A percentile compares a stretch with the other conserved stretches of the same genome.
phyloP scores from a whole-genome alignment of 2,329 filamentous ascomycete species.

The Aspergillus pseudoterreus region DNA sequence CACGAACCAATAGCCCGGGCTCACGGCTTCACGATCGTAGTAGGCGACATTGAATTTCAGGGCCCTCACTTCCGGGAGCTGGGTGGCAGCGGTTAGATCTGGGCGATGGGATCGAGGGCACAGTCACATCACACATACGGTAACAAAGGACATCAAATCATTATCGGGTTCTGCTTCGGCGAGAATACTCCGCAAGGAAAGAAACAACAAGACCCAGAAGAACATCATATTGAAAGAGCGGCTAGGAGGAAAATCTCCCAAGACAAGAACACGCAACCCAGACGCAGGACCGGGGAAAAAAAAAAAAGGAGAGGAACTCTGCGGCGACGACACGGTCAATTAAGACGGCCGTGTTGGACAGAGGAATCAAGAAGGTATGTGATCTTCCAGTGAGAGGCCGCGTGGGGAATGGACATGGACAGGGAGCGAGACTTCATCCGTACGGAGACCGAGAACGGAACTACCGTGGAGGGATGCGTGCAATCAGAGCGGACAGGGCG shows the following conservation, averaged over 20 bases:
- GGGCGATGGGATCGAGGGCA: background rate
- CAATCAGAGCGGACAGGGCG: conserved; percentile 1
- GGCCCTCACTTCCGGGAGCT: conserved; percentile 24
- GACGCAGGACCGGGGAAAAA: background rate
- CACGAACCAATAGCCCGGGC: conserved; percentile 49
- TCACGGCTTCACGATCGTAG: conserved; percentile 22
- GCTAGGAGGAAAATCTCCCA: conserved; percentile 23
- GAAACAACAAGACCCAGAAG: conserved; percentile 21
- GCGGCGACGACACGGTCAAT: conserved; percentile 4
- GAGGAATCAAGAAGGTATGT: background rate
- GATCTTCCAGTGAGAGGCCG: background rate
- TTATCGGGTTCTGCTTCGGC: conserved; percentile 25
- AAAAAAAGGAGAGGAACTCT: conserved; percentile 3
- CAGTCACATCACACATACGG: conserved; percentile 17
- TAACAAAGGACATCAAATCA: conserved; percentile 34
- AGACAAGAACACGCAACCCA: conserved; percentile 7
- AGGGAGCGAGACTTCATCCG: background rate
- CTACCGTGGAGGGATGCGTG: background rate
- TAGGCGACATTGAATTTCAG: conserved; percentile 26
- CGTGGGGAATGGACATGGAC: background rate
- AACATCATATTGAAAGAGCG: conserved; percentile 29
- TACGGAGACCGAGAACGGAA: conserved; percentile 1
- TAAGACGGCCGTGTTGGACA: conserved; percentile 5
- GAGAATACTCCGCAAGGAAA: conserved; percentile 18
- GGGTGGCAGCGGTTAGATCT: conserved; percentile 1